Percentiles rank a stretch among this genome's conserved stretches.
Conservation (phyloP, 352 stramenopile genomes). For the Globisporangium sylvaticum region DNA sequence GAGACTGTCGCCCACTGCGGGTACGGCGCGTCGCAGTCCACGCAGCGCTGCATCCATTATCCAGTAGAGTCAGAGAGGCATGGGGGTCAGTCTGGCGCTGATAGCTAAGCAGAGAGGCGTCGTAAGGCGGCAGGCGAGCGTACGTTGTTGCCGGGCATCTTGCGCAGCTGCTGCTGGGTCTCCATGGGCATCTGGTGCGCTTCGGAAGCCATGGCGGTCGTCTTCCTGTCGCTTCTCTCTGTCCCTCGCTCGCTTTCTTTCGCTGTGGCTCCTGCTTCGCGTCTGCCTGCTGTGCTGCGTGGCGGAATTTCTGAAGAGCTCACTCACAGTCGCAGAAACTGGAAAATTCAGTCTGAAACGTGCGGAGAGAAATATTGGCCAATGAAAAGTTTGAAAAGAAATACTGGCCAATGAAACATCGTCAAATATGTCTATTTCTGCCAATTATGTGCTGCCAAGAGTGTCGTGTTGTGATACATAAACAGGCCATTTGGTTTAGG, state of each 20-base stretch:
- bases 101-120: neutral
- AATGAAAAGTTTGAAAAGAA: neutral
- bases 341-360: constrained; percentile 5
- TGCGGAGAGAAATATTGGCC: neutral
- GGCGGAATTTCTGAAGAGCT: constrained; percentile 5
- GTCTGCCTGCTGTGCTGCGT: neutral
- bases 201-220: constrained; percentile 22
- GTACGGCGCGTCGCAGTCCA: constrained; percentile 93
- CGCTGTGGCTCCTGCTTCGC: neutral
- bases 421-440: neutral
- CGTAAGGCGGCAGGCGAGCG: constrained; percentile 6
- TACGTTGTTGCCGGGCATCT: constrained; percentile 82
- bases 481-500: neutral
- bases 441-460: neutral
- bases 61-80: neutral
- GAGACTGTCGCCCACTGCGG: constrained; percentile 93
- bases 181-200: constrained; percentile 83
- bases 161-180: constrained; percentile 81
- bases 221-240: neutral
- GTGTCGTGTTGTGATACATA: neutral
- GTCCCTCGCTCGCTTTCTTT: neutral
- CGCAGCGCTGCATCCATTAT: constrained; percentile 59
- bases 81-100: neutral
- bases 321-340: neutral
- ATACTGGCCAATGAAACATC: neutral